These are phyloP conservation scores for Ogataea polymorpha DNA, from an alignment of 805 yeast genomes.

Conservation along the genomic window DNA sequence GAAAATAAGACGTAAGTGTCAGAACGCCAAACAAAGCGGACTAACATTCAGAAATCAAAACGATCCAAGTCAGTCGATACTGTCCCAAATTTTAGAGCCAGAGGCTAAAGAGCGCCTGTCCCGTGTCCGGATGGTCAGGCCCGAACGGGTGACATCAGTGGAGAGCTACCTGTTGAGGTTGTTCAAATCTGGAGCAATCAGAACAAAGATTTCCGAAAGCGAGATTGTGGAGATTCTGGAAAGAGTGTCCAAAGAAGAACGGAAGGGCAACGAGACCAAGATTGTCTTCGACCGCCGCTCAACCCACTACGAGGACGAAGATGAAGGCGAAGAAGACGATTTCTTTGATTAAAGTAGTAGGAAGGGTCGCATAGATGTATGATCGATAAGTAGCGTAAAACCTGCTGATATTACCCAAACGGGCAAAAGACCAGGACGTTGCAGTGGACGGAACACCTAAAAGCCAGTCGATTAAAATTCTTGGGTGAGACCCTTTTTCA, in stretches of 20 bases:
- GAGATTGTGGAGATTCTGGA: conserved; percentile 83
- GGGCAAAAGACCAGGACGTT: background rate
- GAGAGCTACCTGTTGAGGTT: conserved; percentile 74
- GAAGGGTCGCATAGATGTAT: background rate
- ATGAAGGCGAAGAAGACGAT: conserved; percentile 29
- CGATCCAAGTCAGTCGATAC: conserved; percentile 30
- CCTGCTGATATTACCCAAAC: background rate
- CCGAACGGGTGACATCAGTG: conserved; percentile 86
- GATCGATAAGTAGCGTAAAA: background rate
- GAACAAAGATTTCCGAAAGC: conserved; percentile 70
- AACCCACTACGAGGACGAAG: conserved; percentile 19
- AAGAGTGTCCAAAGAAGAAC: conserved; percentile 72
- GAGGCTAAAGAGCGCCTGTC: conserved; percentile 85
- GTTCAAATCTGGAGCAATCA: conserved; percentile 72
- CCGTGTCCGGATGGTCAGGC: conserved; percentile 83
- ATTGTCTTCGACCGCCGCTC: conserved; percentile 56
- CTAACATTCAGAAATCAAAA: conserved; percentile 10
- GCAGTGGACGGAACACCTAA: background rate
- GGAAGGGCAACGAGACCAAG: conserved; percentile 56
- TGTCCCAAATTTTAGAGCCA: conserved; percentile 74
- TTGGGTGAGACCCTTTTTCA: too few relatives aligned
- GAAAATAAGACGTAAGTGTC: conserved; percentile 19
- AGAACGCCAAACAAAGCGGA: background rate
- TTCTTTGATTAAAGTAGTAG: conserved; percentile 32
- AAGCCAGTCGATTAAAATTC: too few relatives aligned